These are phyloP conservation scores for Epithemia pelagica DNA, from an alignment of 108 stramenopile genomes.

Conservation along the genomic window DNA sequence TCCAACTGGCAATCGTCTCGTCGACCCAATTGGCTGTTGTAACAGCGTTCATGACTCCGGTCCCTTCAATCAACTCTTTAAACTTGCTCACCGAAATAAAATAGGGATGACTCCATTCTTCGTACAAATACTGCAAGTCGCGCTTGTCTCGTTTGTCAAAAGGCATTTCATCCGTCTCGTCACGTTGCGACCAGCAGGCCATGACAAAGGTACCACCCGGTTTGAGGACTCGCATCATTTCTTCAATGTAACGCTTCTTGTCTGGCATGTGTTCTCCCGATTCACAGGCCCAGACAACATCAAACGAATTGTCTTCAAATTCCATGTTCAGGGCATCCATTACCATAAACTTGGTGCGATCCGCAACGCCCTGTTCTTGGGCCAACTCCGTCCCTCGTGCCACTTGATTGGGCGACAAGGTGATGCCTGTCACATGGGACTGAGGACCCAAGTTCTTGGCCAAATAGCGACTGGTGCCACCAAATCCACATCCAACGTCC, in stretches of 20 bases:
- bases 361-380: constrained; percentile 56
- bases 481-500: constrained; percentile 97
- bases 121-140: constrained; percentile 91
- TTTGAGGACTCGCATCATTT: constrained; percentile 96
- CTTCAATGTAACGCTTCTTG: constrained; percentile 90
- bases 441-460: constrained; percentile 77
- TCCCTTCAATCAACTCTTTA: constrained; percentile 77
- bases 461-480: constrained; percentile 90
- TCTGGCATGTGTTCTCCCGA: constrained; percentile 98
- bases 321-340: constrained; percentile 92
- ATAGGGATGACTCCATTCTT: constrained; percentile 97
- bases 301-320: constrained; percentile 90
- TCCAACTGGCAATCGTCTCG: constrained; percentile 89
- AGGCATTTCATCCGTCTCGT: constrained; percentile 62
- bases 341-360: constrained; percentile 85
- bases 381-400: constrained; percentile 89
- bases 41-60: constrained; percentile 80
- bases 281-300: constrained; percentile 98
- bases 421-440: constrained; percentile 87
- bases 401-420: constrained; percentile 88
- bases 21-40: constrained; percentile 85
- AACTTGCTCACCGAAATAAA: constrained; percentile 93
- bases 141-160: constrained; percentile 83
- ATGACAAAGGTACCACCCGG: constrained; percentile 95
- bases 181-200: constrained; percentile 96